Evolutionary conservation across 257 asterid genomes (phyloP).

Genomic region (Euphrasia confusa): DNA sequence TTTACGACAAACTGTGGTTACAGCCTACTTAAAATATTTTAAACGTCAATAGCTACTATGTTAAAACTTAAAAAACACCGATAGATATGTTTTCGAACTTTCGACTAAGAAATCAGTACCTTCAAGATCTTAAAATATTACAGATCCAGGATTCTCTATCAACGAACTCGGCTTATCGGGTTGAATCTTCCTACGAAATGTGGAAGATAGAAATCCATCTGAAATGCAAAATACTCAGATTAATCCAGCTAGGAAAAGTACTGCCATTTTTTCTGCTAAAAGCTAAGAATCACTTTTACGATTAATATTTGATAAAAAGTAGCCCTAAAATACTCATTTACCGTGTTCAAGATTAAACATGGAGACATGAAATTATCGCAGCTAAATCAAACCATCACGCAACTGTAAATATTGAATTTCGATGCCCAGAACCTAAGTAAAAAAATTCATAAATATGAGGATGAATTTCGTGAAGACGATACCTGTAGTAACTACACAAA

Average conservation of each 20-base stretch:
- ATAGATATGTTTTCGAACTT: background rate
- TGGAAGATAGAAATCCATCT: background rate
- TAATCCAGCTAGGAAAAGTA: too few species aligned
- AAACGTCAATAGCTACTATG: background rate
- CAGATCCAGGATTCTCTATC: background rate
- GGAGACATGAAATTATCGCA: background rate
- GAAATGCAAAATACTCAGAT: background rate
- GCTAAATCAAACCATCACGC: background rate
- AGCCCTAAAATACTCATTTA: constrained; percentile 5
- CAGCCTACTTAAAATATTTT: background rate
- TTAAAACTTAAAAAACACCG: background rate
- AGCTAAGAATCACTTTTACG: background rate
- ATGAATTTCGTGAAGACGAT: background rate
- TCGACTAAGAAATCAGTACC: background rate
- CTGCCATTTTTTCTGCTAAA: background rate
- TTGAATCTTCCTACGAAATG: too few species aligned
- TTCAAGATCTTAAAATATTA: background rate
- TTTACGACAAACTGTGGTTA: background rate
- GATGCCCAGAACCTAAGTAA: background rate
- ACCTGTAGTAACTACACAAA: constrained; percentile 8
- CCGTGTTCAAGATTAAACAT: constrained; percentile 9
- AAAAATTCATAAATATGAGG: background rate
- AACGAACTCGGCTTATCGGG: too few species aligned
- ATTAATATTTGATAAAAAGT: background rate
- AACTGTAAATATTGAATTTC: background rate